Evolutionary conservation across 306 rosid genomes (phyloP), one percentile per base, ranked within the genome.

Genomic region (Macrotyloma uniflorum): DNA sequence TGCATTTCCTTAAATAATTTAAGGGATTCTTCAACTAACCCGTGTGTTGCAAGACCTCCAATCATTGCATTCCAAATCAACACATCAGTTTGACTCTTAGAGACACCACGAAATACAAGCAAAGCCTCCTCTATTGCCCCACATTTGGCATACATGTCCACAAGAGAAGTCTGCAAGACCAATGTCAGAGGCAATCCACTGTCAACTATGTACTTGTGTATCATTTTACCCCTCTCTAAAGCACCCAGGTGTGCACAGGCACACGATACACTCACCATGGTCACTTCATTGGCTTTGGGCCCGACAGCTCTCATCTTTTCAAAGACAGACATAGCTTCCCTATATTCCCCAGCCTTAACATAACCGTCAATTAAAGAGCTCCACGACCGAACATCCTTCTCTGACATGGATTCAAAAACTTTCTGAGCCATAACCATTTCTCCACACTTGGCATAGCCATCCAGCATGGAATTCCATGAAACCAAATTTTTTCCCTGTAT

Each of bases 71-170:
- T 93, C 96, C 97, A 89, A 42, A 90, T 85, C 43, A 93, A 73
- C 32, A 93, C 96, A 74, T 93, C 97, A 24, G 91, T 74, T 45
- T 54, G 81, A 5, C 67, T 67, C 84, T 83, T 73, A 13, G 83
- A 46, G 81, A 80, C 74, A 51, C 82, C 46, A 19, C 10, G 83
- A 63, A 92, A 93, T 16, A 86, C 88, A 30, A 55, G 16, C 70
- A 90, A 74, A 75, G 97, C 96, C 71, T 93, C 97, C 26, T 85
- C 75, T 80, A 90, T 76, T 13, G 91, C 96, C 67, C 96, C 96
- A 70, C 96, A 93, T 82, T 93, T 93, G 65, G 93, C 91, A 83
- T 93, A 90, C 97, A 90, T 93, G 83, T 93, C 96, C 72, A 93
- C 91, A 4, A 93, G 87, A 53, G 97, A 90, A 38, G 97, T 93